Evolutionary conservation across 2,329 filamentous ascomycete species (phyloP).

Genomic region (Sporothrix phasma): DNA sequence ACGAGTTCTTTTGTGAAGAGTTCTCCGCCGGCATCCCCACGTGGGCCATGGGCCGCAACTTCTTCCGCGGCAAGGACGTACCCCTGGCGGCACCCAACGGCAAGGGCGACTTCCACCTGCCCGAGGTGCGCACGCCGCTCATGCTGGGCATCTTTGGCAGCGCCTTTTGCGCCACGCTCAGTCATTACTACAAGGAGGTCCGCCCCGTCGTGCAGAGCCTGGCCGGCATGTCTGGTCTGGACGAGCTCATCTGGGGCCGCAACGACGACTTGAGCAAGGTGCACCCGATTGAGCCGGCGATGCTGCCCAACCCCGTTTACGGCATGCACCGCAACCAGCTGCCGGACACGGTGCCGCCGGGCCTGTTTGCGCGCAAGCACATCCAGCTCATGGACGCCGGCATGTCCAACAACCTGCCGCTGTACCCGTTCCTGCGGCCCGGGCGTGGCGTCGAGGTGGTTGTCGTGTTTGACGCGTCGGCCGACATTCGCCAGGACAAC

Average conservation of each 20-base stretch:
- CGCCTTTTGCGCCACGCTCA: slow-evolving; percentile 90
- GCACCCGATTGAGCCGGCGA: slow-evolving; percentile 86
- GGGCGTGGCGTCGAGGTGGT: slow-evolving; percentile 83
- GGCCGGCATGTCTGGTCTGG: slow-evolving; percentile 64
- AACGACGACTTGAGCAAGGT: slow-evolving; percentile 82
- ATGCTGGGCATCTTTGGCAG: slow-evolving; percentile 94
- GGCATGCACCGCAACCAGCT: slow-evolving; percentile 65
- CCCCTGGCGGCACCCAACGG: slow-evolving; percentile 41
- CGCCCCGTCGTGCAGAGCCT: slow-evolving; percentile 69
- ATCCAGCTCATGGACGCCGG: slow-evolving; percentile 90
- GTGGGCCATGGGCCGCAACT: slow-evolving; percentile 81
- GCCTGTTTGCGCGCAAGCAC: slow-evolving; percentile 60
- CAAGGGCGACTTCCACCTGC: slow-evolving; percentile 46
- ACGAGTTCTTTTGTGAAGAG: slow-evolving; percentile 93
- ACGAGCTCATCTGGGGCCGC: slow-evolving; percentile 71
- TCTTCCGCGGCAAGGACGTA: slow-evolving; percentile 59
- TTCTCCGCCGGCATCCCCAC: slow-evolving; percentile 85
- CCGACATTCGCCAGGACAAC: slow-evolving; percentile 87
- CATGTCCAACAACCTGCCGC: slow-evolving; percentile 96
- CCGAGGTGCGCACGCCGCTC: slow-evolving; percentile 73
- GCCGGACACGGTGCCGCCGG: slow-evolving; percentile 66
- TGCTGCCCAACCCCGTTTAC: slow-evolving; percentile 79
- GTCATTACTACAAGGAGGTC: slow-evolving; percentile 92
- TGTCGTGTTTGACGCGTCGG: slow-evolving; percentile 87
- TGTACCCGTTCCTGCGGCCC: slow-evolving; percentile 84